These are phyloP conservation scores for Spiraea crenata DNA, from an alignment of 331 rosid species.

Conservation along the genomic window DNA sequence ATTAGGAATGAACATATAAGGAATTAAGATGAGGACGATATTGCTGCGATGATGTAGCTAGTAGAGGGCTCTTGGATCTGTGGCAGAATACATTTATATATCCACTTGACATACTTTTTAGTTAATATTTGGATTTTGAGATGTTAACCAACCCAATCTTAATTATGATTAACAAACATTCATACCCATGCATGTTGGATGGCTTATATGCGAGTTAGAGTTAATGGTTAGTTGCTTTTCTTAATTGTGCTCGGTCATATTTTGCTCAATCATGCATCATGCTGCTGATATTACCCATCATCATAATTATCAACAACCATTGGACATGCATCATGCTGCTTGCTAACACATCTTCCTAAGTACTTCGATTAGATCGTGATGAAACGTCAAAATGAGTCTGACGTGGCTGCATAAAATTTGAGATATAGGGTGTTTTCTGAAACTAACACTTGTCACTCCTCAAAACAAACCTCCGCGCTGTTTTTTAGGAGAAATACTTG, in stretches of 20 bases:
- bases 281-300: too few species aligned
- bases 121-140: not conserved
- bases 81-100: not conserved
- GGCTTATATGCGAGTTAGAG: not conserved
- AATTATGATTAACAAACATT: not conserved
- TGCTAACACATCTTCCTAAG: not conserved
- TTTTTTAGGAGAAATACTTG: too few species aligned
- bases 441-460: constrained; percentile 16
- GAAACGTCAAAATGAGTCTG: constrained; percentile 14
- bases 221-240: not conserved
- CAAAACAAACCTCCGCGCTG: constrained; percentile 22
- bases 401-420: not conserved
- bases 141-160: not conserved
- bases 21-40: too few species aligned
- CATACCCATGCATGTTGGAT: not conserved
- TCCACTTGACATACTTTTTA: not conserved
- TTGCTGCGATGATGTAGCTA: too few species aligned
- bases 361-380: not conserved
- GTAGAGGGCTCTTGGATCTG: too few species aligned
- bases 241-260: not conserved
- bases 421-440: not conserved
- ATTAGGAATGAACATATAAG: too few species aligned
- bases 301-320: too few species aligned
- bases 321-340: too few species aligned
- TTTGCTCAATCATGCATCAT: not conserved